Base-by-base conservation (phyloP, 2,329 filamentous ascomycete genomes). In the Myrmaecium sp. region DNA sequence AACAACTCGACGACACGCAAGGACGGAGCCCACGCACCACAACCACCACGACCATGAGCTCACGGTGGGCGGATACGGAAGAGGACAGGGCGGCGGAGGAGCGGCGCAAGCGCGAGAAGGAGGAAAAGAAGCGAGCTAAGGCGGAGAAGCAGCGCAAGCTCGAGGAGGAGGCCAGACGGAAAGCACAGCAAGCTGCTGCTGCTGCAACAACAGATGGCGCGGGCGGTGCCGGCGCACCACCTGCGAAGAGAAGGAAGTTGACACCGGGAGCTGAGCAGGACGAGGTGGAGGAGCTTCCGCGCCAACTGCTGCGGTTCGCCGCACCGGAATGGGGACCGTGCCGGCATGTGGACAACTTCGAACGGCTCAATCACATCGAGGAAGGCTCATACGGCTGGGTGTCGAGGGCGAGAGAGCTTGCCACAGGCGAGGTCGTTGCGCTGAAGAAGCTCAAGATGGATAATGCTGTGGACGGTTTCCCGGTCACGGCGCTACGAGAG, bases 321-420 rank as follows among this genome's bases (percentile, higher is more conserved):
- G 60, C 62, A 9, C 66, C 67, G 6, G 52, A 58, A 38, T 92
- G 83, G 71, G 65, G 69, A 30, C 62, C 68, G 3, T 78, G 76
- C 44, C 66, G 78, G 33, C 79, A 79, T 46, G 76, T 92, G 14
- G 77, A 86, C 44, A 75, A 81, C 44, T 98, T 84, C 55, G 80
- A 94, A 43, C 78, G 80, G 39, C 62, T 98, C 30, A 98, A 98
- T 51, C 79, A 89, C 47, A 98, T 98, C 42, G 89, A 95, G 52
- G 89, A 98, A 57, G 89, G 89, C 18, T 83, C 83, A 6, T 98
- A 98, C 52, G 89, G 89, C 23, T 86, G 75, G 68, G 89, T 98
- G 4, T 84, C 84, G 29, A 67, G 89, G 31, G 89, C 83, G 8
- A 74, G 65, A 34, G 76, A 91, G 41, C 60, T 66, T 17, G 57